Evolutionary conservation across 345 rosid species (phyloP), one percentile per base, ranked within the genome.

Genomic region (Eucalyptus caleyi): DNA sequence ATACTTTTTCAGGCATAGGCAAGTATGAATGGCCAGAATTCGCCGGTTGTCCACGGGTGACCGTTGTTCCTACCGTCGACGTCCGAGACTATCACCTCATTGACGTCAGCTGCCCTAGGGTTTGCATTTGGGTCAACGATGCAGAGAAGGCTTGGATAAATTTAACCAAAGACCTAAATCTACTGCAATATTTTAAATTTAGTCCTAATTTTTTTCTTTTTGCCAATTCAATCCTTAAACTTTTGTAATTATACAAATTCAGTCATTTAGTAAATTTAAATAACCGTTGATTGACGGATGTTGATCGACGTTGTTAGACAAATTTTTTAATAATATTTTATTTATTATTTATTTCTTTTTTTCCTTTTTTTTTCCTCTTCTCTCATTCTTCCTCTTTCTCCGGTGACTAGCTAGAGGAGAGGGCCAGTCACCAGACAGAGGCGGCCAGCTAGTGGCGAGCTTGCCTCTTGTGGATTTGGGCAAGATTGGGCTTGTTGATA

Each of bases 391-490:
- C 24, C 56, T 53, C 56, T 53, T 18, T 9, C 23, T 53, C 1
- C 0, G 2, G 1, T 7, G 23, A 53, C 1, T 53, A 3, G 56
- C 56, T 2, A 53, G 1, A 53, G 24, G 24, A 53, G 56, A 53
- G 56, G 4, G 9, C 24, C 0, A 2, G 4, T 53, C 56, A 51
- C 1, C 0, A 1, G 56, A 51, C 2, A 18, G 1, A 51, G 23
- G 0, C 1, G 9, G 2, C 56, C 1, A 7, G 0, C 56, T 2
- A 53, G 2, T 53, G 56, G 24, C 2, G 0, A 53, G 56, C 56
- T 53, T 0, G 4, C 23, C 24, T 51, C 2, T 45, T 1, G 2
- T 0, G 5, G 5, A 53, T 19, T 1, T 53, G 1, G 0, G 56
- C 24, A 19, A 53, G 56, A 53, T 53, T 53, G 24, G 56, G 56